Evolutionary conservation across 257 asterid genomes (phyloP), one percentile per base, ranked within the genome.

Genomic region (Eustoma russellianum): DNA sequence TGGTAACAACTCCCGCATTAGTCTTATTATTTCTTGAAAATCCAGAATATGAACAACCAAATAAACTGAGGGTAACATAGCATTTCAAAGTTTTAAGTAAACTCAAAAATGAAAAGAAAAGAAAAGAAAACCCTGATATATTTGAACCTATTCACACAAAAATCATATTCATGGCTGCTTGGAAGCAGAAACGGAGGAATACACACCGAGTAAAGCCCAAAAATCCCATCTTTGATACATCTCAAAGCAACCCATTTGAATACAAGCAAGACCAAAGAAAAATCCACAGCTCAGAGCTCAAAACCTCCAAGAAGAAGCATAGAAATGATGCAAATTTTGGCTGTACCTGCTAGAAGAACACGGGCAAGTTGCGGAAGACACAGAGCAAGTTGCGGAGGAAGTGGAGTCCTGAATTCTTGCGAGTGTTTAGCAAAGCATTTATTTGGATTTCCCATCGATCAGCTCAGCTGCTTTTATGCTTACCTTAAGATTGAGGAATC

Each of bases 141-240:
- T 13, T 41, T 41, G 48, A 41, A 55, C 38, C 16, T 16, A 17
- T 13, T 49, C 49, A n/a, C n/a, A n/a, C 64, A 48, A 58, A 38
- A 15, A 13, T 35, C 7, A 2, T 46, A 38, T 2, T 38, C 43
- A 38, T 11, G 43, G 43, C 30, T 38, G 12, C 43, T 38, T 8
- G 12, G 12, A 38, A 38, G 43, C 43, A 38, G 43, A 38, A 38
- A 38, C 43, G 7, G 41, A 38, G 43, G 43, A 8, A 38, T 11
- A 38, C 12, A 38, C 43, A 38, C 35, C 5, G 17, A 4, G 38
- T 16, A 14, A 18, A 47, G 50, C 9, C 9, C 49, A 52, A 17
- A 52, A 33, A 12, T 16, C 50, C 52, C 48, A 55, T 61, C 55
- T 56, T 38, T n/a, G 58, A 6, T 33, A 33, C 63, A 64, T 64